Percentiles rank a stretch among this genome's conserved stretches.
phyloP scores from a whole-genome alignment of 805 yeast species.

The Barnettozyma sp. region DNA sequence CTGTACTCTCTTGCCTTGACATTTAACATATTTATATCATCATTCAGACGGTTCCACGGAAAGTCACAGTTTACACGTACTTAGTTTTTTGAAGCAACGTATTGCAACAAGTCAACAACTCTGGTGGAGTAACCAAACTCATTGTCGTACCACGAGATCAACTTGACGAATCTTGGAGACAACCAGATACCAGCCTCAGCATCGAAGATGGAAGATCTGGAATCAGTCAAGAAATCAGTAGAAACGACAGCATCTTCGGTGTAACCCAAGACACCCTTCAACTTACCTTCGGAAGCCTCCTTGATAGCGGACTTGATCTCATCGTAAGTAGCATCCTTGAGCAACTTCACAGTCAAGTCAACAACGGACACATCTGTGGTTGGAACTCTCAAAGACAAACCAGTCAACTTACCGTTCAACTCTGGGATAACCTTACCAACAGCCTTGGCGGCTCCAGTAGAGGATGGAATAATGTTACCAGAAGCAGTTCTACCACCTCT shows the following conservation, averaged over 20 bases:
- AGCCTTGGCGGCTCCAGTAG: conserved; percentile 75
- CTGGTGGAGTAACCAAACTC: conserved; percentile 73
- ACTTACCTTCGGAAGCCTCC: conserved; percentile 51
- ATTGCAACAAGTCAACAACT: conserved; percentile 65
- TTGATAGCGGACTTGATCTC: conserved; percentile 55
- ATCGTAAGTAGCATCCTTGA: conserved; percentile 51
- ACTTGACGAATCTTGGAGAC: conserved; percentile 64
- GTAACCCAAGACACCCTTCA: conserved; percentile 61
- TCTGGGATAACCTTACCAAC: conserved; percentile 70
- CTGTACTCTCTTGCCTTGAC: too few species aligned
- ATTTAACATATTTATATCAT: too few species aligned
- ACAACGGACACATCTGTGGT: conserved; percentile 68
- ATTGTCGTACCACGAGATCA: conserved; percentile 69
- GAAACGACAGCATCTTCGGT: conserved; percentile 68
- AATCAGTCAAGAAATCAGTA: conserved; percentile 58
- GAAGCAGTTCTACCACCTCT: conserved; percentile 78
- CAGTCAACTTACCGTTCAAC: conserved; percentile 66
- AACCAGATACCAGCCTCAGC: conserved; percentile 64
- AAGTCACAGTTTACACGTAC: background rate
- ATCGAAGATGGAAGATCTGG: conserved; percentile 61
- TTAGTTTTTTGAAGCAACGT: conserved; percentile 37
- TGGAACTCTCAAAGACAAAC: conserved; percentile 71
- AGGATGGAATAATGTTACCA: conserved; percentile 68
- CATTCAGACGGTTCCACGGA: too few species aligned
- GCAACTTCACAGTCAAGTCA: conserved; percentile 61